Evolutionary conservation across 2,329 filamentous ascomycete species (phyloP).

Genomic region (Zasmidium citrigriseum): DNA sequence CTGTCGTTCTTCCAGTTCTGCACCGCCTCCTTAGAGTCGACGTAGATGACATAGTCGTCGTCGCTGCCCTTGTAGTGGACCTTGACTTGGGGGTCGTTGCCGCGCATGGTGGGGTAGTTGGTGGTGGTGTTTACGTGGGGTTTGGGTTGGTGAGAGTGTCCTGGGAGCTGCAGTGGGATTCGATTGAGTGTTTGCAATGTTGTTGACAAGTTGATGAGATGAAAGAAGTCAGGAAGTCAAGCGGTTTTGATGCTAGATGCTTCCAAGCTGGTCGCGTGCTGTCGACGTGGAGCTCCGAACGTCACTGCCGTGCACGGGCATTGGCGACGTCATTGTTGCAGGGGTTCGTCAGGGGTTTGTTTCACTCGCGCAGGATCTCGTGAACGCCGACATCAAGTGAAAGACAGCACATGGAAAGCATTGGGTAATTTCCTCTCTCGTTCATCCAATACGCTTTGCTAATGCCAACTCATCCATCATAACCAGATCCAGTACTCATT

Average conservation of each 20-base stretch:
- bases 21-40: slow-evolving; percentile 62
- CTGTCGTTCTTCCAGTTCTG: slow-evolving; percentile 83
- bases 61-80: slow-evolving; percentile 79
- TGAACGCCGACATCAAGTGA: neutral
- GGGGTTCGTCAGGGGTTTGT: neutral
- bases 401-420: neutral
- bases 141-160: neutral
- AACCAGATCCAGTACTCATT: neutral
- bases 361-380: slow-evolving; percentile 2
- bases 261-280: slow-evolving; percentile 12
- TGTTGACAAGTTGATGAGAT: slow-evolving; percentile 7
- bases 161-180: neutral
- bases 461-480: neutral
- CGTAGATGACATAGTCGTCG: slow-evolving; percentile 70
- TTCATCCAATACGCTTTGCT: neutral
- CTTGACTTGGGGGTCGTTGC: slow-evolving; percentile 71
- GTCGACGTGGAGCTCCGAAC: slow-evolving; percentile 10
- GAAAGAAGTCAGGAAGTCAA: neutral
- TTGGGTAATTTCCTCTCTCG: neutral
- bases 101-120: slow-evolving; percentile 50
- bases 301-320: slow-evolving; percentile 7
- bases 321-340: slow-evolving; percentile 8
- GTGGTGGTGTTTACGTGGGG: slow-evolving; percentile 4
- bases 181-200: neutral
- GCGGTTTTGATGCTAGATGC: slow-evolving; percentile 14